Percentiles rank a stretch among this genome's conserved stretches.
phyloP scores from a whole-genome alignment of 2,329 filamentous ascomycete genomes.

The Diaporthe ilicicola region DNA sequence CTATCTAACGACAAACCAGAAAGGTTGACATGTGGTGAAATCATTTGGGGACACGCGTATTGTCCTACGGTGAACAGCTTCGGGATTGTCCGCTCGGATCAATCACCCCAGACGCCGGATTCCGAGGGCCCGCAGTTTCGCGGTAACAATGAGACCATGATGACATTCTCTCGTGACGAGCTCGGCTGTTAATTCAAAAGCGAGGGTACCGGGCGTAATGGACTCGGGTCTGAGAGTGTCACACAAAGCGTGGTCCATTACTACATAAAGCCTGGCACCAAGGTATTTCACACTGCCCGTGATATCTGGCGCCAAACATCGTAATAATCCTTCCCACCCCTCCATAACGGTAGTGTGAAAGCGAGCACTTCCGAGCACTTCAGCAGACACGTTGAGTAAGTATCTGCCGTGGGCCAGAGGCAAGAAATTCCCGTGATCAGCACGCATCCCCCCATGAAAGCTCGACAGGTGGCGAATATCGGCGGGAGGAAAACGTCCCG shows the following conservation, averaged over 20 bases:
- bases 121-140: constrained; percentile 3
- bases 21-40: not conserved
- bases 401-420: constrained; percentile 1
- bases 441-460: constrained; percentile 19
- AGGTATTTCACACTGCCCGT: not conserved
- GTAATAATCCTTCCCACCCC: constrained; percentile 22
- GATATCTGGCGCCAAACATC: constrained; percentile 41
- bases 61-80: not conserved
- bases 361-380: constrained; percentile 30
- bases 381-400: not conserved
- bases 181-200: not conserved
- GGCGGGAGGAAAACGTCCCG: constrained; percentile 10
- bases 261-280: too few species aligned
- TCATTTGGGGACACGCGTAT: not conserved
- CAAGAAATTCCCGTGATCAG: constrained; percentile 10
- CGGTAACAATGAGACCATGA: not conserved
- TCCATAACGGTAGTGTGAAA: constrained; percentile 22
- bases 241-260: not conserved
- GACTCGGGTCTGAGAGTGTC: not conserved
- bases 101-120: not conserved
- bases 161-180: not conserved
- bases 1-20: not conserved
- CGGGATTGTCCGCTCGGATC: not conserved
- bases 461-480: constrained; percentile 18
- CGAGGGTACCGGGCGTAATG: not conserved